Evolutionary conservation across 306 rosid species (phyloP), one percentile per base, ranked within the genome.

Genomic region (Crotalaria pallida): DNA sequence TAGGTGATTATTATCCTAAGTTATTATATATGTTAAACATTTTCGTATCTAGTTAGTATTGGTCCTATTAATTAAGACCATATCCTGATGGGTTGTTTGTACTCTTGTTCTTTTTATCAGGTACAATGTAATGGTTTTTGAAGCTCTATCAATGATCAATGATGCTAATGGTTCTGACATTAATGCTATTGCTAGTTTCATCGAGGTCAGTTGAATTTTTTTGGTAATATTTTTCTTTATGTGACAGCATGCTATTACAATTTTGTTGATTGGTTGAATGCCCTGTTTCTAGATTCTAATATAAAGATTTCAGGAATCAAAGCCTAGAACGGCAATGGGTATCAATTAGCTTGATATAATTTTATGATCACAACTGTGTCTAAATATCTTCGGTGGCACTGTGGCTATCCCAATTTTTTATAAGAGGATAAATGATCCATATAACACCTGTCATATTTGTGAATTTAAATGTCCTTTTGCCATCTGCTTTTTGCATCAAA

Each of bases 111-210:
- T 62, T 75, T 62, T 65, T 24, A 36, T 48, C 89, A 93, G 96
- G 88, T 86, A 85, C 56, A 77, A 77, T 65, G 59, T 86, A 13
- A 76, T 88, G 96, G 77, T 93, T 80, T 85, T 86, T 64, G 96
- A 93, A 78, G 98, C 96, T 49, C 81, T 93, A 49, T 51, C 84
- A 50, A 31, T 96, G 1, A 48, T 87, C 57, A 84, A 79, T 56
- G 96, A 90, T 79, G 19, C 75, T 29, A 81, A 86, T 82, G 98
- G 96, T 52, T 88, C 88, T 36, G 96, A 90, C 69, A 38, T 86
- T 31, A 86, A 75, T 84, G 82, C 92, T 73, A 93, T 93, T 69
- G 73, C 80, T 49, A 70, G 66, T 79, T 93, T 79, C 79, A 87
- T 90, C 63, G 91, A 90, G 96, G 98, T 93, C 59, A 79, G 92